A percentile compares a stretch with the other conserved stretches of the same genome.
Conservation (phyloP, 1,284 basidiomycete genomes). For the Sporisorium reilianum region DNA sequence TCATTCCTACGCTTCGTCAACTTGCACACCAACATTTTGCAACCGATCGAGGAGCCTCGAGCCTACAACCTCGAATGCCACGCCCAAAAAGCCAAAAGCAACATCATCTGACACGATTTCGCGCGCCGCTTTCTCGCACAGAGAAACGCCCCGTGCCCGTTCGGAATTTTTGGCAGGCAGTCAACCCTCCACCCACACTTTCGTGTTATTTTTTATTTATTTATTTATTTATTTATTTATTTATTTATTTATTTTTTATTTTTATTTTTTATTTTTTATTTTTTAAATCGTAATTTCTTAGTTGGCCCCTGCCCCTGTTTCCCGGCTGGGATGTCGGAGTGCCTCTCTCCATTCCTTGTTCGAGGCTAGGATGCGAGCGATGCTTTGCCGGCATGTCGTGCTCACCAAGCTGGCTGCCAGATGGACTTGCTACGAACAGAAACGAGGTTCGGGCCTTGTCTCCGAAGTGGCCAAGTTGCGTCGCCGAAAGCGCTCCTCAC, state of each 20-base stretch:
- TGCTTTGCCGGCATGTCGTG: background rate
- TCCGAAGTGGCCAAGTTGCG: background rate
- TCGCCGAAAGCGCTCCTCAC: background rate
- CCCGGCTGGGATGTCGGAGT: background rate
- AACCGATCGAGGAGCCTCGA: too few relatives aligned
- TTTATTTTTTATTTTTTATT: conserved; percentile 6
- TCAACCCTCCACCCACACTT: conserved; percentile 34
- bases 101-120: conserved; percentile 45
- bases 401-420: background rate
- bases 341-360: background rate
- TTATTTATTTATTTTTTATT: conserved; percentile 9
- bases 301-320: conserved; percentile 7
- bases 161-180: conserved; percentile 8
- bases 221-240: conserved; percentile 5
- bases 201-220: background rate
- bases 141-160: conserved; percentile 11
- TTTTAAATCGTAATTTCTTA: too few relatives aligned
- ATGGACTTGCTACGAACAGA: background rate
- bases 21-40: too few relatives aligned
- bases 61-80: too few relatives aligned
- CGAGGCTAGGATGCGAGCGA: background rate
- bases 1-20: conserved; percentile 8
- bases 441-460: background rate
- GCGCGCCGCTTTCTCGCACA: conserved; percentile 12
- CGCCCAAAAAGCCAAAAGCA: conserved; percentile 16